Evolutionary conservation across 2,329 filamentous ascomycete genomes (phyloP).

Genomic region (Pseudocercospora vitis): DNA sequence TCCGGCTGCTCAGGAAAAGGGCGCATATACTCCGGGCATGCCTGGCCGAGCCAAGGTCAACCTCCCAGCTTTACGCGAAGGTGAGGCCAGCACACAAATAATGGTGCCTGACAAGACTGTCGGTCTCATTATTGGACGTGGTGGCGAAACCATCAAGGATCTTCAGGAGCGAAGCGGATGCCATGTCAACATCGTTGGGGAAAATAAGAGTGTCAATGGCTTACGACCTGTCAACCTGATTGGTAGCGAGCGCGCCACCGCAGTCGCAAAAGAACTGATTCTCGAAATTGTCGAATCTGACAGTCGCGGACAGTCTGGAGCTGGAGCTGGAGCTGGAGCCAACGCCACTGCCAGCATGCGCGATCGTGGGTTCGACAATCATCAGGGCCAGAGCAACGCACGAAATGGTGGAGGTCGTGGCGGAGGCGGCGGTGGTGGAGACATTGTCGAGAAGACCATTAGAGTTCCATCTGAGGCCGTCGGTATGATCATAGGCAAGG

Average conservation of each 20-base stretch:
- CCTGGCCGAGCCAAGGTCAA: constrained; percentile 39
- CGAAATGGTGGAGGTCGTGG: constrained; percentile 43
- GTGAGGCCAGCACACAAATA: constrained; percentile 84
- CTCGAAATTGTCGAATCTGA: constrained; percentile 94
- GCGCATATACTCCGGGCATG: constrained; percentile 39
- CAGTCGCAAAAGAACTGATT: constrained; percentile 80
- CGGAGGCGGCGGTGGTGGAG: constrained; percentile 48
- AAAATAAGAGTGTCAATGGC: constrained; percentile 89
- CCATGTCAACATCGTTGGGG: constrained; percentile 91
- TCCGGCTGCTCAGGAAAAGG: constrained; percentile 41
- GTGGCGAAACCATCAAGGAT: constrained; percentile 89
- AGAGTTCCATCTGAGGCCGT: constrained; percentile 87
- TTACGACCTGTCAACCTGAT: constrained; percentile 88
- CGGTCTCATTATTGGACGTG: constrained; percentile 88
- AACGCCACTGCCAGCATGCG: constrained; percentile 24
- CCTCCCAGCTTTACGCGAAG: constrained; percentile 64
- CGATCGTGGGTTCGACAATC: constrained; percentile 34
- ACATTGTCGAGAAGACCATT: constrained; percentile 74
- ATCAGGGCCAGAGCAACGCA: constrained; percentile 35
- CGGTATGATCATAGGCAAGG: constrained; percentile 94
- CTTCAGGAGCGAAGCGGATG: constrained; percentile 89
- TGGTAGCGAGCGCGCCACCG: constrained; percentile 71
- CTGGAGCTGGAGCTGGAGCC: constrained; percentile 38
- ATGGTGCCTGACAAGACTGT: constrained; percentile 94
- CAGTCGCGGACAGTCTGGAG: constrained; percentile 50